Base-by-base conservation (phyloP, 2,329 filamentous ascomycete species). In the Colletotrichum caudatum region DNA sequence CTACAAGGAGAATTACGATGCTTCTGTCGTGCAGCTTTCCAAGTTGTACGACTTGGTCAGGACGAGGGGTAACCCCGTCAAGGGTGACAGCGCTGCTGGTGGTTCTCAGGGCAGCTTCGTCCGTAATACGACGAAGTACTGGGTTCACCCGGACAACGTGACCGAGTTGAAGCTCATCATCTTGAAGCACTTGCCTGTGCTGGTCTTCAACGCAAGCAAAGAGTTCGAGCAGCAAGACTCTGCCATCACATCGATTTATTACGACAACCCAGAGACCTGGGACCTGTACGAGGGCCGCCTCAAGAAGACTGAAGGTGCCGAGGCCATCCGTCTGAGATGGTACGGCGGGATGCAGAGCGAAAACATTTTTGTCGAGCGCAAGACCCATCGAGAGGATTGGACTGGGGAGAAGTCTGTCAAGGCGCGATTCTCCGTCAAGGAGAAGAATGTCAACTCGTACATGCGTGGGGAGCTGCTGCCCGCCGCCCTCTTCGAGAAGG, bases 381-480 rank as follows among this genome's bases (percentile, higher is more conserved):
- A 99, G 84, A 99, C 96, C 0, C 96, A 99, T 84, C 92, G 96
- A 50, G 96, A 99, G 82, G 96, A 99, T 81, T 99, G 96, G 96
- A 99, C 96, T 0, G 96, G 96, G 70, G 96, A 99, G 81, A 97
- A 98, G 84, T 98, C 95, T 1, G 96, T 99, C 83, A 99, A 99
- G 85, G 95, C 96, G 54, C 93, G 96, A 54, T 99, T 99, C 79
- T 88, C 93, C 11, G 87, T 96, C 74, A 98, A 99, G 85, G 96
- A 99, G 84, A 99, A 99, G 87, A 93, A 98, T 74, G 92, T 99
- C 78, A 98, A 98, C 78, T 88, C 94, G 18, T 99, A 95, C 80
- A 85, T 99, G 82, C 87, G 88, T 62, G 96, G 96, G 66, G 91
- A 94, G 76, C 87, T 97, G 78, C 93, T 94, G 2, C 95, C 96